Conservation (phyloP, 225 moss, liverwort and hornwort genomes). For the Anthoceros angustus region DNA sequence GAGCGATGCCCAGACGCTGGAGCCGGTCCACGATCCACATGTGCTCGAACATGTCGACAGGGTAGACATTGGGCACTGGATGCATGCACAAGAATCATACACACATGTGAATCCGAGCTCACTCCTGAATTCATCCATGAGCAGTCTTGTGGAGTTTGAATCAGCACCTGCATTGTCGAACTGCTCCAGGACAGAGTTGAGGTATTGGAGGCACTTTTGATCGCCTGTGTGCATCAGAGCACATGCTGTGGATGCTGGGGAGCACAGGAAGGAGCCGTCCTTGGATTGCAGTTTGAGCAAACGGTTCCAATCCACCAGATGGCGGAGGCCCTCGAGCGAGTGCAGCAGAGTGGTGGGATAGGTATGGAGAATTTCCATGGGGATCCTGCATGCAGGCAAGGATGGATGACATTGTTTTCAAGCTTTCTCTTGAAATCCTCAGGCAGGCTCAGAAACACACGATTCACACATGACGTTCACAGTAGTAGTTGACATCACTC, state of each 20-base stretch:
- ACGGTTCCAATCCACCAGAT: neutral
- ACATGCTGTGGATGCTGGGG: neutral
- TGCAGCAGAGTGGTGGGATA: constrained; percentile 5
- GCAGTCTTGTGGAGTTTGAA: neutral
- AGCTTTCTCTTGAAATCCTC: too few relatives aligned
- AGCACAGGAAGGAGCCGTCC: constrained; percentile 2
- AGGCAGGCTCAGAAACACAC: too few relatives aligned
- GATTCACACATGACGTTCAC: too few relatives aligned
- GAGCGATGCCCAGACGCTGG: constrained; percentile 51
- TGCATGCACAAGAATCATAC: neutral
- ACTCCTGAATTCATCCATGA: neutral
- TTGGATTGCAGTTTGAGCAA: neutral
- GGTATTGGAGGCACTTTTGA: constrained; percentile 10
- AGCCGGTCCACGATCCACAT: constrained; percentile 57
- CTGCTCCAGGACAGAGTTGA: constrained; percentile 29
- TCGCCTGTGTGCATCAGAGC: constrained; percentile 1
- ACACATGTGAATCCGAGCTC: neutral
- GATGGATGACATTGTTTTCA: too few relatives aligned
- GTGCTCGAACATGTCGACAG: constrained; percentile 69
- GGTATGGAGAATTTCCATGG: constrained; percentile 4
- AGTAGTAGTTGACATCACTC: constrained; percentile 2
- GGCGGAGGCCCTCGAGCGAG: constrained; percentile 6
- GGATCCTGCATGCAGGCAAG: neutral
- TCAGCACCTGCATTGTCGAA: constrained; percentile 41
- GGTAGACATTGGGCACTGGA: constrained; percentile 52